phyloP scores from a whole-genome alignment of 208 protist genomes.

The Acanthamoeba sp. region DNA sequence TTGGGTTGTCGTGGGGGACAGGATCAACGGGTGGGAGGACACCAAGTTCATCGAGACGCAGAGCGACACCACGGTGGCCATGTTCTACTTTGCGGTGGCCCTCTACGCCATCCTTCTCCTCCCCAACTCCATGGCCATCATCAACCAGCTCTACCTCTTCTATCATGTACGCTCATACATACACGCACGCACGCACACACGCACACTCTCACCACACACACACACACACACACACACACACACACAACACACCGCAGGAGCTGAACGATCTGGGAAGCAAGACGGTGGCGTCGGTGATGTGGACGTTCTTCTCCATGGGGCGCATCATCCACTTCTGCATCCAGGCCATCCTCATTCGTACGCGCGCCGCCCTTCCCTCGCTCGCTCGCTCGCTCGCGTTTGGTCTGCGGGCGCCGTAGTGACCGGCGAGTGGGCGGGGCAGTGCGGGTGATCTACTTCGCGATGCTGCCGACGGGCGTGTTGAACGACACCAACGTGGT shows the following conservation, averaged over 20 bases:
- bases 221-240: neutral
- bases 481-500: conserved; percentile 48
- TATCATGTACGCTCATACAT: neutral
- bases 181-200: neutral
- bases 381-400: neutral
- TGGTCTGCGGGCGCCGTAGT: too few species aligned
- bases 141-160: conserved; percentile 48
- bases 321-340: conserved; percentile 52
- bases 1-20: neutral
- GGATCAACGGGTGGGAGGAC: neutral
- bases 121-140: conserved; percentile 52
- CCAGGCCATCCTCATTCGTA: conserved; percentile 46
- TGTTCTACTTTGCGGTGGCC: conserved; percentile 47
- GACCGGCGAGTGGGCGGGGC: neutral
- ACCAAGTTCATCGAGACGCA: conserved; percentile 18
- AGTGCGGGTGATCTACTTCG: conserved; percentile 47
- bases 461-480: conserved; percentile 45
- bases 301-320: conserved; percentile 35
- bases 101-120: conserved; percentile 37
- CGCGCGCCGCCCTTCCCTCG: neutral
- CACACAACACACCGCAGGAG: neutral
- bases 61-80: conserved; percentile 15
- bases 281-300: neutral
- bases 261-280: neutral
- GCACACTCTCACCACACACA: neutral